Conservation (phyloP, 2,329 filamentous ascomycete species). For the Epichloe typhina region DNA sequence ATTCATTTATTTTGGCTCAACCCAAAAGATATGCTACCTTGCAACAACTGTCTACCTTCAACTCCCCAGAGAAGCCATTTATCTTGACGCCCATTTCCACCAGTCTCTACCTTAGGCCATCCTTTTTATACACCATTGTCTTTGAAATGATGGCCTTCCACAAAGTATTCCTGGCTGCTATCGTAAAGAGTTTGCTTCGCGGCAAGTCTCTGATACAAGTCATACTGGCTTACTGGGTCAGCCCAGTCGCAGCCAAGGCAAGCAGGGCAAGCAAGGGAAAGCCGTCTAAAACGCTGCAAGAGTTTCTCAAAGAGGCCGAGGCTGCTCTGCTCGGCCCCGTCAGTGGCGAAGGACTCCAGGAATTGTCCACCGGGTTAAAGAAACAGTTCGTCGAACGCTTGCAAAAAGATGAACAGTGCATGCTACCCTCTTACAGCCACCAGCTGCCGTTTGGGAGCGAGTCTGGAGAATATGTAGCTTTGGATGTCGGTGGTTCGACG, state of each 20-base stretch:
- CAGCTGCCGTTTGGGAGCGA: conserved; percentile 49
- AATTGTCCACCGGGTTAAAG: conserved; percentile 37
- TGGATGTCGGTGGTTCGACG: conserved; percentile 59
- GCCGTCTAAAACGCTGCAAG: conserved; percentile 22
- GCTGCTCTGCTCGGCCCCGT: conserved; percentile 35
- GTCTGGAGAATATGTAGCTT: conserved; percentile 43
- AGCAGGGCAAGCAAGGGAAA: conserved; percentile 14
- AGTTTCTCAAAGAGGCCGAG: conserved; percentile 46
- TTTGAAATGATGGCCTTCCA: conserved; percentile 44
- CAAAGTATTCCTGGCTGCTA: conserved; percentile 39
- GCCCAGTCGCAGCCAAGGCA: conserved; percentile 23
- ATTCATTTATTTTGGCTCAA: not conserved
- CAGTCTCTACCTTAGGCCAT: conserved; percentile 9
- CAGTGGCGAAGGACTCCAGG: conserved; percentile 29
- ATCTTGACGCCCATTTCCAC: not conserved
- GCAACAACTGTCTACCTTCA: not conserved
- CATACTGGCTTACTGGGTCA: conserved; percentile 41
- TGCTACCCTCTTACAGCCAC: conserved; percentile 55
- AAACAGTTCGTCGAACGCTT: conserved; percentile 41
- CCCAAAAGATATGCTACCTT: not conserved
- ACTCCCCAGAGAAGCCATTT: not conserved
- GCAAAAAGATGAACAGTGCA: conserved; percentile 39
- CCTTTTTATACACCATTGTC: conserved; percentile 35
- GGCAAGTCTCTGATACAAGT: conserved; percentile 47
- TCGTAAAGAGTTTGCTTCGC: conserved; percentile 42